Conservation (phyloP, 192 early-diverging fungal species). For the Entomortierella beljakovae region DNA sequence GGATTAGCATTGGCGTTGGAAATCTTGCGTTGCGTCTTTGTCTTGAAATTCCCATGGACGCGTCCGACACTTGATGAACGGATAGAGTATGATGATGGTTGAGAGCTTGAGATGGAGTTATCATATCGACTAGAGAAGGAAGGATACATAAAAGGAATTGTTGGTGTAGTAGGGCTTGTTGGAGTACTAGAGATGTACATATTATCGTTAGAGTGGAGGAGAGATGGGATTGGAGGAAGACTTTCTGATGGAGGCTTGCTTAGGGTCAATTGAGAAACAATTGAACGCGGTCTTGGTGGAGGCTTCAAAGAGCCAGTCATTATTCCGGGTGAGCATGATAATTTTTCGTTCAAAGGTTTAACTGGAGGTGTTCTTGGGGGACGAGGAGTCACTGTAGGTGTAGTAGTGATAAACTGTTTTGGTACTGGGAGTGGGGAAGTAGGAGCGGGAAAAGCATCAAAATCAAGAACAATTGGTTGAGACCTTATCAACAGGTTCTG, state of each 20-base stretch:
- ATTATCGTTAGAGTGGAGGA: slow-evolving; percentile 37
- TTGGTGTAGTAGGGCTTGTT: slow-evolving; percentile 40
- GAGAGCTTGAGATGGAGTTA: slow-evolving; percentile 12
- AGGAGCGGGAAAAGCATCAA: slow-evolving; percentile 36
- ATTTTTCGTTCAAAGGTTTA: slow-evolving; percentile 17
- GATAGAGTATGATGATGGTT: slow-evolving; percentile 1
- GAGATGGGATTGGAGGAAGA: slow-evolving; percentile 37
- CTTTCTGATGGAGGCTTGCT: slow-evolving; percentile 41
- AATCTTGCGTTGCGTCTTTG: neutral
- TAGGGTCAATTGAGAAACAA: slow-evolving; percentile 36
- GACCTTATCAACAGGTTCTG: slow-evolving; percentile 25
- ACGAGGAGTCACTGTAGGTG: neutral
- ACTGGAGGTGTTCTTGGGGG: slow-evolving; percentile 19
- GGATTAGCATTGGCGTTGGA: neutral
- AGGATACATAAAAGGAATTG: slow-evolving; percentile 6
- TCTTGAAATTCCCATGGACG: slow-evolving; percentile 9
- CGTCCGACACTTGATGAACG: slow-evolving; percentile 34
- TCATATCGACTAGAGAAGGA: slow-evolving; percentile 18
- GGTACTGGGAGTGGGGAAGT: slow-evolving; percentile 43
- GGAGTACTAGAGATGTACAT: slow-evolving; percentile 29
- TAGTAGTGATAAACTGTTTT: too few relatives aligned
- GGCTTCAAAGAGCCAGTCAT: slow-evolving; percentile 24
- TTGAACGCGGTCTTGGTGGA: slow-evolving; percentile 44
- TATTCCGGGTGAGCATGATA: neutral
- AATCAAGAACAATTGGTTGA: slow-evolving; percentile 30